Evolutionary conservation across 129 eudicot genomes (phyloP).

Genomic region (Flaveria bidentis): DNA sequence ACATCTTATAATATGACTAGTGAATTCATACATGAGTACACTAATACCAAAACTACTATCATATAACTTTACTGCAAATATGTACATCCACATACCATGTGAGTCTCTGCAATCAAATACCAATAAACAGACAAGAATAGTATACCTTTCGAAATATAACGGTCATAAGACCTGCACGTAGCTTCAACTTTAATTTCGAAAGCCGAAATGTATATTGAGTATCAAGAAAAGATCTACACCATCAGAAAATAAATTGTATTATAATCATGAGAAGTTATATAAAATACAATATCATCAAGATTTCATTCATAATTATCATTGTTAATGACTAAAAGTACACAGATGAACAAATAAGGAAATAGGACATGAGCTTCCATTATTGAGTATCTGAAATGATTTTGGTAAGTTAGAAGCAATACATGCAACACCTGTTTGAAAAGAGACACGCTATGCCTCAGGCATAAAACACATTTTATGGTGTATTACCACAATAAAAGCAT

Average conservation of each 20-base stretch:
- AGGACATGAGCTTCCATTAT: constrained; percentile 3
- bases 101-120: background rate
- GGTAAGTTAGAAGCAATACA: constrained; percentile 5
- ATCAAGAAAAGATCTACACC: constrained; percentile 89
- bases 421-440: background rate
- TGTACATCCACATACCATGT: too few species aligned
- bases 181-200: constrained; percentile 71
- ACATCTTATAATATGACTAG: background rate
- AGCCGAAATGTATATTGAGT: constrained; percentile 87
- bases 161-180: constrained; percentile 85
- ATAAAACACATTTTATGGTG: too few species aligned
- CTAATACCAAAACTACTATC: background rate
- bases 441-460: constrained; percentile 10
- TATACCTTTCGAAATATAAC: constrained; percentile 70
- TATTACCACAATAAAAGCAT: constrained; percentile 22
- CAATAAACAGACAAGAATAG: constrained; percentile 20
- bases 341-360: background rate
- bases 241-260: constrained; percentile 21
- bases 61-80: background rate
- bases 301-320: background rate
- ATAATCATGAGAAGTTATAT: constrained; percentile 6
- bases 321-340: constrained; percentile 15
- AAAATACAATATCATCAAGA: constrained; percentile 11
- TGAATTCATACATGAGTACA: background rate
- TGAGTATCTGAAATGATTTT: constrained; percentile 21